These are phyloP conservation scores for Erysimum cheiri DNA, from an alignment of 441 rosid species.

Conservation along the genomic window DNA sequence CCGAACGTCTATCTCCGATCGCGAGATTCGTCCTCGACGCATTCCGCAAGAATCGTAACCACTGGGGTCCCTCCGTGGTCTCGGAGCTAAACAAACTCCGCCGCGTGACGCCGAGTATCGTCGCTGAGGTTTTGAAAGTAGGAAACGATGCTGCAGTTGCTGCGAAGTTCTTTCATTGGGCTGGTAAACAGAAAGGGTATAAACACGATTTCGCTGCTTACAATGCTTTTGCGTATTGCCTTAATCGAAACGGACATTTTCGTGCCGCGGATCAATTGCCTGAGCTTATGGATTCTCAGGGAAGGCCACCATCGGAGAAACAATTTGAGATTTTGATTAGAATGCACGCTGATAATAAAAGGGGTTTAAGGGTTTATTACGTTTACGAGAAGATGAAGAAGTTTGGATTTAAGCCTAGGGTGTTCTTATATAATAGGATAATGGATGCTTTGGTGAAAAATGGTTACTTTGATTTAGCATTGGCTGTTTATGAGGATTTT, in stretches of 20 bases:
- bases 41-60: conserved; percentile 61
- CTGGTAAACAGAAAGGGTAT: conserved; percentile 92
- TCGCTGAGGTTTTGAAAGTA: conserved; percentile 77
- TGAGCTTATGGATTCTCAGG: conserved; percentile 86
- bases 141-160: conserved; percentile 62
- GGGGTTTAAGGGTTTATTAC: conserved; percentile 80
- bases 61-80: conserved; percentile 72
- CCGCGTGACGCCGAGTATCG: conserved; percentile 77
- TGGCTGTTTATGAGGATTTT: conserved; percentile 81
- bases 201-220: conserved; percentile 73
- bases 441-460: conserved; percentile 75
- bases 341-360: conserved; percentile 82
- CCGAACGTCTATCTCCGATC: conserved; percentile 73
- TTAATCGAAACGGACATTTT: conserved; percentile 61
- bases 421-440: conserved; percentile 75
- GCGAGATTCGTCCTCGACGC: conserved; percentile 84
- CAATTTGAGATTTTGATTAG: conserved; percentile 93
- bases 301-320: conserved; percentile 77
- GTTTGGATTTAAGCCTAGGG: conserved; percentile 72
- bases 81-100: conserved; percentile 83
- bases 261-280: conserved; percentile 93
- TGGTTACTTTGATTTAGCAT: conserved; percentile 73
- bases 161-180: conserved; percentile 92
- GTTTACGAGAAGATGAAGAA: conserved; percentile 92
- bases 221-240: conserved; percentile 90